Percentiles rank a stretch among this genome's conserved stretches.
Conservation (phyloP, 2,329 filamentous ascomycete genomes). For the Cladosporium colombiae region DNA sequence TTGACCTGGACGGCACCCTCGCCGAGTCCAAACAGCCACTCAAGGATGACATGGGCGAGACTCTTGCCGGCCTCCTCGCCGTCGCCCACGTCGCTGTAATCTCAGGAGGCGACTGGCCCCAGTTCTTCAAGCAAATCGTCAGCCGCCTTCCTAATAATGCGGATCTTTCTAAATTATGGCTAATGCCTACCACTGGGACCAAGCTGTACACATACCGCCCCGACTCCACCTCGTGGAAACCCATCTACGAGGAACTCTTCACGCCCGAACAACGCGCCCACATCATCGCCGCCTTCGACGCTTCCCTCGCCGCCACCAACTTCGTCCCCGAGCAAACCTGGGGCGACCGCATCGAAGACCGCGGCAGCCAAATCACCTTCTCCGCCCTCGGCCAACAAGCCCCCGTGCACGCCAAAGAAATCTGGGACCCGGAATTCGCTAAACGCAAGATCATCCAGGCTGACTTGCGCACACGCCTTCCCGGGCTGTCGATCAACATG, state of each 20-base stretch:
- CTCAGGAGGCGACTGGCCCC: slow-evolving; percentile 46
- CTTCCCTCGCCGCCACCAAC: slow-evolving; percentile 39
- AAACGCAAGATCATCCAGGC: slow-evolving; percentile 44
- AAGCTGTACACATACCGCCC: slow-evolving; percentile 42
- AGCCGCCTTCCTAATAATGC: slow-evolving; percentile 40
- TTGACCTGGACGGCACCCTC: slow-evolving; percentile 43
- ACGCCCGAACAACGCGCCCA: slow-evolving; percentile 31
- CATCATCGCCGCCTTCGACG: slow-evolving; percentile 34
- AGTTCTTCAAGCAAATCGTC: slow-evolving; percentile 46
- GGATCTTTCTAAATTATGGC: slow-evolving; percentile 43
- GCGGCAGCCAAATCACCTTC: slow-evolving; percentile 47
- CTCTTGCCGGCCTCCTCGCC: slow-evolving; percentile 39
- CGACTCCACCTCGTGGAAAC: slow-evolving; percentile 32
- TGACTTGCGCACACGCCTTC: slow-evolving; percentile 40
- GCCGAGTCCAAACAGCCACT: slow-evolving; percentile 42
- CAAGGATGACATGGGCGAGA: slow-evolving; percentile 38
- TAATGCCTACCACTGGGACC: slow-evolving; percentile 47
- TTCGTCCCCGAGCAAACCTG: slow-evolving; percentile 43
- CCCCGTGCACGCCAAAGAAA: slow-evolving; percentile 40
- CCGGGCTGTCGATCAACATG: slow-evolving; percentile 44
- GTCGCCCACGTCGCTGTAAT: slow-evolving; percentile 46
- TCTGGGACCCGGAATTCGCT: slow-evolving; percentile 44
- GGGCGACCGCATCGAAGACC: slow-evolving; percentile 45
- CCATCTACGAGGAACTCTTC: slow-evolving; percentile 44
- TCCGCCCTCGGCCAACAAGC: slow-evolving; percentile 46